Base-by-base conservation (phyloP, 1,139 yeast species). In the Lodderomyces pseudojiufengensis region DNA sequence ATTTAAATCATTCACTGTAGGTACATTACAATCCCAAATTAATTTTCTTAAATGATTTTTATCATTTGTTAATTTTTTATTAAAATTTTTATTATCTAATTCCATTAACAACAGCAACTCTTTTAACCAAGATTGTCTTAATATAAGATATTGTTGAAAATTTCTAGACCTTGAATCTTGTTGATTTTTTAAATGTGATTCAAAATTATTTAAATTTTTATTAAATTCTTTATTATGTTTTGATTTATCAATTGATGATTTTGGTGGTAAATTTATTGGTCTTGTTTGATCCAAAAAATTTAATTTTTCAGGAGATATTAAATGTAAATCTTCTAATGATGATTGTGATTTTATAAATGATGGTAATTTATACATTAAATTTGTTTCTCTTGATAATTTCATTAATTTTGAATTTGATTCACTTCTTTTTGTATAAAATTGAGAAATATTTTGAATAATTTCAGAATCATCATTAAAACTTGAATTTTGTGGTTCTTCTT, bases 181-280 rank as follows among this genome's bases (percentile, higher is more conserved):
- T 11, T 46, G 40, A 26, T 32, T 39, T 39, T 55, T 57, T n/a
- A 58, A 42, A 33, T 47, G 52, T 4, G 44, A 31, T 44, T 69
- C 73, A 39, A 52, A 57, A 40, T 51, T 61, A 28, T 53, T 52
- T 24, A 69, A 42, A 16, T 63, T 61, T 42, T 52, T 59, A 34
- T 64, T 56, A 38, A 69, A 54, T 47, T 70, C 72, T 32, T 54
- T 59, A 40, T 62, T 61, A 43, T 70, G 76, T 43, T 61, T 66
- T 10, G 57, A 45, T 32, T 59, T 65, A 43, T 70, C 76, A 21
- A 41, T 41, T 3, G 44, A 42, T 11, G 55, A 48, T 42, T 70
- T 70, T 0, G 76, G 76, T 13, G 76, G 76, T 27, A 70, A 52
- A 43, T 70, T 63, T 26, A 68, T 68, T 14, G 76, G 76, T 37